Conservation (phyloP, 2,329 filamentous ascomycete genomes). For the Apiospora arundinis region DNA sequence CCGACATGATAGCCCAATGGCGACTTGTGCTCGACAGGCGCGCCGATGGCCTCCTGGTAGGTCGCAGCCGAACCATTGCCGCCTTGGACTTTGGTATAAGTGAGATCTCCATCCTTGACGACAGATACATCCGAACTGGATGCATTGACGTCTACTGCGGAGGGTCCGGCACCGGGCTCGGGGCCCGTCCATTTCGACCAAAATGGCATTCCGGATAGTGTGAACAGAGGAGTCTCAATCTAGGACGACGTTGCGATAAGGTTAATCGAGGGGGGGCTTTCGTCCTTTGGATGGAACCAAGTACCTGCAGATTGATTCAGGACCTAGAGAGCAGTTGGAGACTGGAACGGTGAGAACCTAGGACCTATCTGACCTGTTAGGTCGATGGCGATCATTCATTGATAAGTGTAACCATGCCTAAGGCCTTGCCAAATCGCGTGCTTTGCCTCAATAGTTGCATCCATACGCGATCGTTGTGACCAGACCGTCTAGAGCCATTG, state of each 20-base stretch:
- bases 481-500: not conserved
- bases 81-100: constrained; percentile 36
- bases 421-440: not conserved
- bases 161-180: not conserved
- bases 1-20: constrained; percentile 67
- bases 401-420: not conserved
- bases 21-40: constrained; percentile 64
- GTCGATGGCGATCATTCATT: not conserved
- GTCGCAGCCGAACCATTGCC: constrained; percentile 53
- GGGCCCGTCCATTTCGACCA: constrained; percentile 6
- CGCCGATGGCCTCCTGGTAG: constrained; percentile 66
- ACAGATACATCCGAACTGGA: constrained; percentile 34
- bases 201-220: not conserved
- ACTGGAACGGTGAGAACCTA: too few species aligned
- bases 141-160: constrained; percentile 8
- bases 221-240: not conserved
- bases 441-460: constrained; percentile 3
- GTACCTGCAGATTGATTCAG: not conserved
- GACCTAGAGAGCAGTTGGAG: not conserved
- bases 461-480: not conserved
- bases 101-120: constrained; percentile 36
- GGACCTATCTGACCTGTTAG: too few species aligned
- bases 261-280: not conserved
- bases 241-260: not conserved
- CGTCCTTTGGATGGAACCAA: too few species aligned